Conservation (phyloP, 176 grass and related monocot species). For the Carex myosuroides region DNA sequence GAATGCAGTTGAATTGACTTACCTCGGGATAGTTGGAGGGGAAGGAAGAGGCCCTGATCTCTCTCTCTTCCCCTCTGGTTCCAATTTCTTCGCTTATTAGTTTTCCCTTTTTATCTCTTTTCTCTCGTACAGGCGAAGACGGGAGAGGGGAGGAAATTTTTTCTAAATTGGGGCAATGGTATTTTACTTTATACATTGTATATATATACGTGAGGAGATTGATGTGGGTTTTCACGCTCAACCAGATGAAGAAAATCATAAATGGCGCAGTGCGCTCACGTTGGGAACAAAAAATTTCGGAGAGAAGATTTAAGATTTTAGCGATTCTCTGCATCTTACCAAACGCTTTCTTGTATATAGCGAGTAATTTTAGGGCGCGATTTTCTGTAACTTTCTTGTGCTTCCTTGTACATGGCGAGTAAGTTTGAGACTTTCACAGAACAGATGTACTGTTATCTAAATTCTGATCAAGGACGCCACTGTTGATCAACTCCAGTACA, state of each 20-base stretch:
- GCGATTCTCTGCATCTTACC: neutral
- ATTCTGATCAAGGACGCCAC: too few species aligned
- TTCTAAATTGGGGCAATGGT: constrained; percentile 18
- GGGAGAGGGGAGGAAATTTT: neutral
- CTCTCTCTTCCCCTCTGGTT: constrained; percentile 18
- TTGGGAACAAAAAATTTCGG: neutral
- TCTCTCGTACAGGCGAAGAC: neutral
- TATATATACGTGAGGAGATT: constrained; percentile 8
- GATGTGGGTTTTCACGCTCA: constrained; percentile 5
- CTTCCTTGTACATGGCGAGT: too few species aligned
- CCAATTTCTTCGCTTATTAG: neutral
- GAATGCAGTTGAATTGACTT: constrained; percentile 1
- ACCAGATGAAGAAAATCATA: neutral
- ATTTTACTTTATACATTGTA: neutral
- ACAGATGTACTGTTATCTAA: too few species aligned
- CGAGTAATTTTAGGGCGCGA: neutral
- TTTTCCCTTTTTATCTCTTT: constrained; percentile 6
- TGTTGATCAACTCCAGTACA: too few species aligned
- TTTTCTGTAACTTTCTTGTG: neutral
- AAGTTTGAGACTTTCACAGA: too few species aligned
- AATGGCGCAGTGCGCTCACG: constrained; percentile 24
- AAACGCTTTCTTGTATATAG: neutral
- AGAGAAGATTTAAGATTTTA: neutral
- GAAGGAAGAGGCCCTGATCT: constrained; percentile 22
- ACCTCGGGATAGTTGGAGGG: constrained; percentile 17